Conservation (phyloP, 192 early-diverging fungal genomes). For the Podila minutissima region DNA sequence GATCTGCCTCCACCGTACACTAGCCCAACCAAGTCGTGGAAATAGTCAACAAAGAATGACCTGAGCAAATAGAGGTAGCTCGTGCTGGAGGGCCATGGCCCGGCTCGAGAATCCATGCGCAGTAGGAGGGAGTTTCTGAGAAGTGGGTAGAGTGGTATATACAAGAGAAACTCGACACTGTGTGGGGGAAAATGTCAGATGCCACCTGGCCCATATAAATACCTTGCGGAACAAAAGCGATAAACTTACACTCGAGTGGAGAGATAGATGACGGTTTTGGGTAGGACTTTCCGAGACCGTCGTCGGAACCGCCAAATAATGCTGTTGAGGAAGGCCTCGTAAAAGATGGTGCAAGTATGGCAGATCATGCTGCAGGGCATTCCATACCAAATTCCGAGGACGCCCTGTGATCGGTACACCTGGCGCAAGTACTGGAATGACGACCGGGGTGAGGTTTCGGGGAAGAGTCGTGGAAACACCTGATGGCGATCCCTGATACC, state of each 20-base stretch:
- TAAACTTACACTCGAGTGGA: slow-evolving; percentile 31
- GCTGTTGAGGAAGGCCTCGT: slow-evolving; percentile 50
- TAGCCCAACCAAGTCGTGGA: slow-evolving; percentile 48
- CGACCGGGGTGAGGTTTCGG: slow-evolving; percentile 43
- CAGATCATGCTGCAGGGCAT: slow-evolving; percentile 53
- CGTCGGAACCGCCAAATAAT: slow-evolving; percentile 37
- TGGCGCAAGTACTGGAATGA: slow-evolving; percentile 41
- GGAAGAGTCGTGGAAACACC: slow-evolving; percentile 41
- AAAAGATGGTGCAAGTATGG: slow-evolving; percentile 51
- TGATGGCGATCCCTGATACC: slow-evolving; percentile 46
- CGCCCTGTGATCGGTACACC: slow-evolving; percentile 44
- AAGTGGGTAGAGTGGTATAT: slow-evolving; percentile 51
- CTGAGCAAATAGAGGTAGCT: slow-evolving; percentile 28
- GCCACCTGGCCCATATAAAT: too few relatives aligned
- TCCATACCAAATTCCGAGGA: slow-evolving; percentile 50
- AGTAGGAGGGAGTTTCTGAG: slow-evolving; percentile 38
- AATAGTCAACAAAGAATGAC: slow-evolving; percentile 37
- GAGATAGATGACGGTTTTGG: slow-evolving; percentile 36
- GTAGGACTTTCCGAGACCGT: slow-evolving; percentile 28
- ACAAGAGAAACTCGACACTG: slow-evolving; percentile 44
- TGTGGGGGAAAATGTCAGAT: background rate
- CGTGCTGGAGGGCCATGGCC: slow-evolving; percentile 32
- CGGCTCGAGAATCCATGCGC: slow-evolving; percentile 38
- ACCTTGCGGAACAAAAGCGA: too few relatives aligned
- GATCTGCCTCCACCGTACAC: slow-evolving; percentile 36